Evolutionary conservation across 805 yeast species (phyloP), one percentile per base, ranked within the genome.

Genomic region (Blastobotrys attinorum): DNA sequence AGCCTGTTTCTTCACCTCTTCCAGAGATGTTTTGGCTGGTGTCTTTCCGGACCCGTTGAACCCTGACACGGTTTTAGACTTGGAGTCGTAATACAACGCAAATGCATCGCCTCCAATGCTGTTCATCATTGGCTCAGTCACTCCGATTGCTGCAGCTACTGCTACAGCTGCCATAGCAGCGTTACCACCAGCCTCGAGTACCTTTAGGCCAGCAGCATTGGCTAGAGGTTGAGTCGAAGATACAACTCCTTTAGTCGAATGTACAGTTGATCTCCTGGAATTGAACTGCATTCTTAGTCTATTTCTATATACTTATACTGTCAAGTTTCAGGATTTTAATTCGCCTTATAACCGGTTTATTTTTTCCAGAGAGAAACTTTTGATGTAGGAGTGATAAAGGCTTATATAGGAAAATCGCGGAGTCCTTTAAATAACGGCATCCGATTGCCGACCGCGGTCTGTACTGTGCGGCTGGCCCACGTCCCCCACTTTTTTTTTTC

Each of bases 201-300:
- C 74, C 56, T 72, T 71, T 25, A 81, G 59, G 3, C 87, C 89
- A 0, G 88, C 90, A 1, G 83, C 77, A 42, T 77, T 76, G 27
- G 92, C 94, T 40, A 81, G 61, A 2, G 90, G 85, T 61, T 85
- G 92, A 0, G 89, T 69, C 1, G 88, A 78, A 1, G 85, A 73
- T 2, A 82, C 87, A 39, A 84, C 76, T 1, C 89, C 92, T 55
- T 74, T 75, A 16, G 78, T 65, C 3, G 89, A 81, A 58, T 81
- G 80, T 3, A 83, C 90, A 0, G 79, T 80, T 1, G 90, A 82
- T 42, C 94, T 67, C 54, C 90, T 67, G 2, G 87, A 81, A 13
- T 61, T 18, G 31, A 31, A 32, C 18, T 8, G 16, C 10, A 8
- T 37, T 36, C 13, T 32, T 15, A 16, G n/a, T n/a, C n/a, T n/a